Evolutionary conservation across 176 grass and related monocot species (phyloP).

Genomic region (Eleusine indica): DNA sequence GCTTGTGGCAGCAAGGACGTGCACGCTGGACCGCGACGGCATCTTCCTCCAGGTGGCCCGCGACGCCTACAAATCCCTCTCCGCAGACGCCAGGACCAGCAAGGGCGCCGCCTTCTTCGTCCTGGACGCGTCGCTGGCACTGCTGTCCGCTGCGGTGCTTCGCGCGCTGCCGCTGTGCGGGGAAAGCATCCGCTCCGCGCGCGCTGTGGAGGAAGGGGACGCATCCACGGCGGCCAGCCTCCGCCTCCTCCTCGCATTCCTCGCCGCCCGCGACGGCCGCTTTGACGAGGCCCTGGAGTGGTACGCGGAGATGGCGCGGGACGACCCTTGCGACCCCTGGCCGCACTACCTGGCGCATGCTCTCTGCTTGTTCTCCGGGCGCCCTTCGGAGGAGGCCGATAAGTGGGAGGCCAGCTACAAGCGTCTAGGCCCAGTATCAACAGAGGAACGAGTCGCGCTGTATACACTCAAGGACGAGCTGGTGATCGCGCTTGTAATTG

Average conservation of each 20-base stretch:
- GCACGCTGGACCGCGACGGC: not conserved
- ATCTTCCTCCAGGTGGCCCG: not conserved
- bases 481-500: not conserved
- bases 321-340: not conserved
- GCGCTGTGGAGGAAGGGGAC: not conserved
- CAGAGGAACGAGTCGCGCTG: not conserved
- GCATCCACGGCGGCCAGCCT: not conserved
- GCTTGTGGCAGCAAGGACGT: not conserved
- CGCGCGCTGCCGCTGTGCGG: conserved; percentile 1
- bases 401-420: not conserved
- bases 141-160: conserved; percentile 2
- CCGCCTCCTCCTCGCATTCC: conserved; percentile 21
- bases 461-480: not conserved
- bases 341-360: not conserved
- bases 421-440: not conserved
- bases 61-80: not conserved
- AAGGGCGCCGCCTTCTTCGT: not conserved
- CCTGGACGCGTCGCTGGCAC: not conserved
- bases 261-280: conserved; percentile 23
- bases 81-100: not conserved
- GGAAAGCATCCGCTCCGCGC: not conserved
- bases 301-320: not conserved
- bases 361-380: not conserved
- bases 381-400: not conserved
- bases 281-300: not conserved